phyloP scores from a whole-genome alignment of 768 basidiomycete genomes.

The Lactarius akahatsu region DNA sequence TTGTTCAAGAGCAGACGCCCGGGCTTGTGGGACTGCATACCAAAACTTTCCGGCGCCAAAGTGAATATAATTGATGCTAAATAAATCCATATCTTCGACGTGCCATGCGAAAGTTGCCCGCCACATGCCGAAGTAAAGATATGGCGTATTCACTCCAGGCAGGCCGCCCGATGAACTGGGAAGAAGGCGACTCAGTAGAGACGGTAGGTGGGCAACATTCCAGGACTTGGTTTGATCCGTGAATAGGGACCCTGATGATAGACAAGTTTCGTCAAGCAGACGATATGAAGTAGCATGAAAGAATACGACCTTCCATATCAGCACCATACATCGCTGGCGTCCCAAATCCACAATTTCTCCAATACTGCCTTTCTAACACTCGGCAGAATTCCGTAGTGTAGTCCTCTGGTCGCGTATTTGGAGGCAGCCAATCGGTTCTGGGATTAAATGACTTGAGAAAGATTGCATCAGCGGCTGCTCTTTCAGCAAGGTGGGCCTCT shows the following conservation, averaged over 20 bases:
- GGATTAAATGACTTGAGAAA: constrained; percentile 78
- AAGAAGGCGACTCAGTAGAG: constrained; percentile 77
- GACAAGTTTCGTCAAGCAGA: neutral
- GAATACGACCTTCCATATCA: constrained; percentile 77
- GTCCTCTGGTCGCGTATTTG: constrained; percentile 65
- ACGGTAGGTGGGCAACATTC: constrained; percentile 94
- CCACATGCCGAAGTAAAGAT: constrained; percentile 99
- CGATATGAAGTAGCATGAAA: neutral
- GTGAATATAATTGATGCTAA: constrained; percentile 98
- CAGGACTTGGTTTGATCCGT: constrained; percentile 77
- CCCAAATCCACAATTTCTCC: constrained; percentile 87
- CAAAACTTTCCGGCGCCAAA: constrained; percentile 97
- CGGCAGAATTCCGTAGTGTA: constrained; percentile 89
- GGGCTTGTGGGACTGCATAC: constrained; percentile 92
- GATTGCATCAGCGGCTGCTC: constrained; percentile 42
- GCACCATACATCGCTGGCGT: constrained; percentile 98
- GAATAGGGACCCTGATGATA: constrained; percentile 56
- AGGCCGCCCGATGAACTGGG: constrained; percentile 66
- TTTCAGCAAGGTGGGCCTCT: constrained; percentile 51
- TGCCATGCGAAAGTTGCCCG: constrained; percentile 98
- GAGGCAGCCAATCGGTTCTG: constrained; percentile 74
- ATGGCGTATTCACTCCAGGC: constrained; percentile 96
- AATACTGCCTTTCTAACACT: constrained; percentile 84
- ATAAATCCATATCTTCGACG: constrained; percentile 99
- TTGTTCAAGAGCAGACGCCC: constrained; percentile 79